These are phyloP conservation scores for Kingdonia uniflora DNA, from an alignment of 164 flowering plant species.

Conservation along the genomic window DNA sequence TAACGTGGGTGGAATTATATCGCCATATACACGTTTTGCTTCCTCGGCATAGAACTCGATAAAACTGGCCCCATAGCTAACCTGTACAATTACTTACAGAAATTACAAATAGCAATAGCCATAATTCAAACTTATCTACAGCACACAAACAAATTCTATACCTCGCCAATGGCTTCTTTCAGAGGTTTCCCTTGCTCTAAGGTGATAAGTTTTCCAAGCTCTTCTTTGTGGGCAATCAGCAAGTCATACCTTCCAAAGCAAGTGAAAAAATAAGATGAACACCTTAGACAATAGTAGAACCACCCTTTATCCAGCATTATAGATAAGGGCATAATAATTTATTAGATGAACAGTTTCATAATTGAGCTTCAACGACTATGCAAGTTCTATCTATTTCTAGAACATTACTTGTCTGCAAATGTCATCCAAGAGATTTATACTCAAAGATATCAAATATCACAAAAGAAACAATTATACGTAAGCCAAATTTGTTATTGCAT, in stretches of 20 bases:
- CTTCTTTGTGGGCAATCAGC: constrained; percentile 73
- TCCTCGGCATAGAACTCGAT: constrained; percentile 93
- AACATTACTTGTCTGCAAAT: too few species aligned
- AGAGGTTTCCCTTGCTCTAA: constrained; percentile 97
- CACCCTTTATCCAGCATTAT: too few species aligned
- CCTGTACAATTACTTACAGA: constrained; percentile 32
- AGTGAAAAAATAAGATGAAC: not conserved
- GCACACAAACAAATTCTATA: constrained; percentile 18
- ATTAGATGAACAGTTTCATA: too few species aligned
- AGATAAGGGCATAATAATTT: too few species aligned
- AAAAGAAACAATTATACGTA: too few species aligned
- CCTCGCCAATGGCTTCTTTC: constrained; percentile 94
- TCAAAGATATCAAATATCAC: too few species aligned
- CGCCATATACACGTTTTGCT: constrained; percentile 94
- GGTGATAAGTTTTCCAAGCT: constrained; percentile 90
- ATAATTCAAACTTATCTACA: not conserved
- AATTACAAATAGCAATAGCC: not conserved
- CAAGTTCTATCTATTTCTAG: too few species aligned
- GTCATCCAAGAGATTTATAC: too few species aligned
- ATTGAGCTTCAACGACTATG: too few species aligned
- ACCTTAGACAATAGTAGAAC: too few species aligned
- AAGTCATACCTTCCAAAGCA: constrained; percentile 65
- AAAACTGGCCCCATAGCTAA: constrained; percentile 74
- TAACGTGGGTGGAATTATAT: constrained; percentile 75
- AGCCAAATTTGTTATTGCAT: too few species aligned